Evolutionary conservation across 176 grass and related monocot genomes (phyloP), one percentile per base, ranked within the genome.

Genomic region (Zoysia pacifica): DNA sequence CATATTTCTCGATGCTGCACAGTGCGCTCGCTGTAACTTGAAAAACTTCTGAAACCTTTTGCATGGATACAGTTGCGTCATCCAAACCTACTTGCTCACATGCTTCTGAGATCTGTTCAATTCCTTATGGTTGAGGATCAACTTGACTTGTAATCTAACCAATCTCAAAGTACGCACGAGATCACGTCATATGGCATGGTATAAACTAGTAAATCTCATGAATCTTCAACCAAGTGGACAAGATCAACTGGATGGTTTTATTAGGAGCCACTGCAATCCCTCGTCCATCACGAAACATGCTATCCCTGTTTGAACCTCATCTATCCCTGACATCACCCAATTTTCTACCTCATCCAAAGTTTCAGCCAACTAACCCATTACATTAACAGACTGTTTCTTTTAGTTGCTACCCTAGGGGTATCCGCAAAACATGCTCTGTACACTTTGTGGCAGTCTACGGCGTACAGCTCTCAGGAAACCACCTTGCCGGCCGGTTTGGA

Each of bases 401-500:
- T 28, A 28, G 28, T 77, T 58, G 9, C 42, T 76, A 80, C 49
- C 43, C 50, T 85, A 28, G 28, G 28, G 28, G 28, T 28, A 16
- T 37, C 70, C 79, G 79, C 70, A 83, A 88, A 85, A 48, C 55
- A 76, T 50, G 62, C 48, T 79, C 7, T 65, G 2, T 74, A 43
- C 60, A 80, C 59, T 85, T 81, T 73, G 75, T 73, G 59, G 11
- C 82, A 51, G 58, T 41, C 42, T 18, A 35, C 15, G 5, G 19
- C 56, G 44, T 39, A 28, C 28, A 28, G 28, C 28, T 28, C 62
- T 87, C 70, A 87, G 45, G 84, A 65, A 79, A 50, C 48, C 66
- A 43, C 55, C 71, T 82, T 89, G 81, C 62, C 83, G 39, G 28
- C 47, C n/a, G 83, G 89, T 83, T 75, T 82, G 10, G 53, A 61